Conservation (phyloP, 257 asterid genomes). For the Solanum etuberosum region DNA sequence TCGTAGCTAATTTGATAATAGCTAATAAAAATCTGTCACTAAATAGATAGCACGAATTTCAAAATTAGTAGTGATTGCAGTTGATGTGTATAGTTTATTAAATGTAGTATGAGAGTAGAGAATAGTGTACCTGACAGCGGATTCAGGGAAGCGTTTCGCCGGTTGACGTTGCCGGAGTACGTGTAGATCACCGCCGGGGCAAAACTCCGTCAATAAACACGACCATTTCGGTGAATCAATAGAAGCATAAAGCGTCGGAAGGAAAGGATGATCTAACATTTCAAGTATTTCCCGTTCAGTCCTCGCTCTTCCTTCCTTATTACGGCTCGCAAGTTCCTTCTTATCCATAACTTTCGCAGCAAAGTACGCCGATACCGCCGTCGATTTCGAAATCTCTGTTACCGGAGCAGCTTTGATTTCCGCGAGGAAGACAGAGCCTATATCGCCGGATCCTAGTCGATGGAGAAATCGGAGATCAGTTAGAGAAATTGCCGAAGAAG, state of each 20-base stretch:
- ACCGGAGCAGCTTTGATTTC: conserved; percentile 45
- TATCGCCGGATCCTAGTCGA: conserved; percentile 92
- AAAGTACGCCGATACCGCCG: conserved; percentile 28
- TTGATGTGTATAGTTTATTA: background rate
- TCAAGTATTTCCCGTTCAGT: conserved; percentile 79
- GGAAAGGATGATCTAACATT: conserved; percentile 82
- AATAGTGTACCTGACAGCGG: conserved; percentile 69
- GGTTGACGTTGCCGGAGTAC: conserved; percentile 98
- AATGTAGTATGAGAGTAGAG: background rate
- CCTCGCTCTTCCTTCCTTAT: conserved; percentile 83
- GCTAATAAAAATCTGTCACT: no score
- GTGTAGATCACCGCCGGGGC: conserved; percentile 98
- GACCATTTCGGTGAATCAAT: conserved; percentile 84
- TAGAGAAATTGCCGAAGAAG: conserved; percentile 36
- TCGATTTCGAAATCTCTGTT: background rate
- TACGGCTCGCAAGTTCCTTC: conserved; percentile 69
- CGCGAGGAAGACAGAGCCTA: conserved; percentile 86
- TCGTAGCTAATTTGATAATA: background rate
- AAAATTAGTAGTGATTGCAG: background rate
- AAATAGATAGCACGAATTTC: background rate
- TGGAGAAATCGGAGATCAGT: conserved; percentile 83
- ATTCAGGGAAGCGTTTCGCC: conserved; percentile 69
- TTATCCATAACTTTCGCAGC: conserved; percentile 94
- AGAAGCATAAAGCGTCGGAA: conserved; percentile 75
- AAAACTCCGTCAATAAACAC: conserved; percentile 77